These are phyloP conservation scores for Penicillium sp. DNA, from an alignment of 2,329 filamentous ascomycete genomes.

Conservation along the genomic window DNA sequence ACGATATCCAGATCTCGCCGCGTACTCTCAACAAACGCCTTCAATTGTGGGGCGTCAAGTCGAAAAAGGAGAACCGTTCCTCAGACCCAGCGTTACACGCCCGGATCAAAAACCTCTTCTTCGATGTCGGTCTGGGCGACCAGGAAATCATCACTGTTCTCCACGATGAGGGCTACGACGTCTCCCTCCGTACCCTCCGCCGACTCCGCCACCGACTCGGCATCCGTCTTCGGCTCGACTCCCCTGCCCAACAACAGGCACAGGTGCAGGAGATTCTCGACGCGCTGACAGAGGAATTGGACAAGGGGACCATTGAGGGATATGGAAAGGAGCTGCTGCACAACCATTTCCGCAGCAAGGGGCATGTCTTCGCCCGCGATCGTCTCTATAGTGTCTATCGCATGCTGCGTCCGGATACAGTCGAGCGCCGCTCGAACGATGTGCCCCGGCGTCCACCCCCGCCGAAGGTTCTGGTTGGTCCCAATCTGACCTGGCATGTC, in stretches of 20 bases:
- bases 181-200: constrained; percentile 8
- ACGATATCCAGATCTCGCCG: constrained; percentile 6
- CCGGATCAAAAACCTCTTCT: constrained; percentile 14
- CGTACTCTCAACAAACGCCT: constrained; percentile 14
- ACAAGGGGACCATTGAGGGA: constrained; percentile 14
- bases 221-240: constrained; percentile 8
- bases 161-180: constrained; percentile 10
- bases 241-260: constrained; percentile 5
- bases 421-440: constrained; percentile 7
- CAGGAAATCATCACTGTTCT: constrained; percentile 14
- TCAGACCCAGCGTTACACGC: constrained; percentile 5
- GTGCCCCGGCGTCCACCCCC: constrained; percentile 8
- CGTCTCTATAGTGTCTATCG: constrained; percentile 15
- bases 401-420: constrained; percentile 7
- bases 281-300: constrained; percentile 7
- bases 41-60: constrained; percentile 12
- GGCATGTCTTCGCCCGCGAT: constrained; percentile 14
- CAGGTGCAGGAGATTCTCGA: constrained; percentile 11
- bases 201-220: constrained; percentile 9
- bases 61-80: constrained; percentile 5
- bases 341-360: constrained; percentile 12
- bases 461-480: constrained; percentile 15
- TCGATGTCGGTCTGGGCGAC: constrained; percentile 11
- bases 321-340: constrained; percentile 13
- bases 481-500: constrained; percentile 23